Percentiles rank a stretch among this genome's conserved stretches.
phyloP scores from a whole-genome alignment of 495 filamentous ascomycete species.

The Aspergillus conjunctus region DNA sequence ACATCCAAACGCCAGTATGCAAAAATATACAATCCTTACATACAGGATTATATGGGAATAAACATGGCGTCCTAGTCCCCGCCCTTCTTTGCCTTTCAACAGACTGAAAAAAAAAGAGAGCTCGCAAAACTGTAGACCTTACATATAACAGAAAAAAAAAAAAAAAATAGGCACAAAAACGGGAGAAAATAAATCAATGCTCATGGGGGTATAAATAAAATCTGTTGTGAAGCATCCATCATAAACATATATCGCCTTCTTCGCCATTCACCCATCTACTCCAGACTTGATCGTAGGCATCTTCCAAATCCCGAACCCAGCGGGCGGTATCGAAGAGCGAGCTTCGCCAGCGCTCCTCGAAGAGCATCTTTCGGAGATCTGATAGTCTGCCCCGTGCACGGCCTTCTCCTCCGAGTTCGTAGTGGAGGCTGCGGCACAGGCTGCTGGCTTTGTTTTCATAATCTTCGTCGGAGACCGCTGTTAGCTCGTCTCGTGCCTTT shows the following conservation, averaged over 20 bases:
- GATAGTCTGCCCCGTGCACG: constrained; percentile 66
- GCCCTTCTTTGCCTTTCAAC: neutral
- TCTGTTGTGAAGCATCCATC: constrained; percentile 41
- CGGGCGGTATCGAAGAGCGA: constrained; percentile 87
- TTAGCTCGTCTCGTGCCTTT: constrained; percentile 71
- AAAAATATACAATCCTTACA: constrained; percentile 16
- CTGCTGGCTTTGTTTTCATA: constrained; percentile 82
- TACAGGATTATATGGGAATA: constrained; percentile 10
- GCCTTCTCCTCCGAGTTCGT: constrained; percentile 54
- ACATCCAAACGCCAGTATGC: constrained; percentile 27
- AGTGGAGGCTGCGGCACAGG: constrained; percentile 68
- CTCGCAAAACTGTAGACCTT: constrained; percentile 2
- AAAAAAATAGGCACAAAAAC: constrained; percentile 12
- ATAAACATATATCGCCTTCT: constrained; percentile 86
- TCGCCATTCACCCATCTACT: constrained; percentile 79
- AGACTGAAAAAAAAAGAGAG: constrained; percentile 5
- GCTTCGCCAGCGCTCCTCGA: constrained; percentile 77
- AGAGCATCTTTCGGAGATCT: constrained; percentile 78
- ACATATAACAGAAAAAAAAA: constrained; percentile 9
- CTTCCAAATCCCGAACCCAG: constrained; percentile 92
- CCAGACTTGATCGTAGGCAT: constrained; percentile 88
- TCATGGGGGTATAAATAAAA: constrained; percentile 20
- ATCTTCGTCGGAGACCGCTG: constrained; percentile 71
- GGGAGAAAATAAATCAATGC: constrained; percentile 24
- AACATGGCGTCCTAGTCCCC: neutral